Base-by-base conservation (phyloP, 306 rosid genomes). In the Oemleria cerasiformis region DNA sequence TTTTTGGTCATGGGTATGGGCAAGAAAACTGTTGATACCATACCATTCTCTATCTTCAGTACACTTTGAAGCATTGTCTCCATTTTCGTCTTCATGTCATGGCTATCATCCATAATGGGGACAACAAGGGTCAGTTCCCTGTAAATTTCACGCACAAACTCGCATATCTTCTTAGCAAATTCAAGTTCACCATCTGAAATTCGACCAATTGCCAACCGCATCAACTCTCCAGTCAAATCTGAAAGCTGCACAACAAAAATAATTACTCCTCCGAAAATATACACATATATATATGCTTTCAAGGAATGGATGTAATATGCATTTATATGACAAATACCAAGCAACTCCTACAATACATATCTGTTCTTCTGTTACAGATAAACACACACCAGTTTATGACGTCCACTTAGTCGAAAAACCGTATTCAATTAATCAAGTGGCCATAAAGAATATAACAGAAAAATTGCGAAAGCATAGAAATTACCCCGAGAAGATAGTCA, bases 41-140 rank as follows among this genome's bases (percentile, higher is more conserved):
- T 91, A 93, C 98, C 98, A 30, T 91, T 94, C 88, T 94, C 98
- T 74, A 94, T 94, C 86, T 94, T 94, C 79, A 84, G 87, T 56
- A 89, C 89, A 60, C 98, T 94, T 73, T 94, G 97, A 50, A 94
- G 96, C 95, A 94, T 94, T 55, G 71, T 68, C 43, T 94, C 97
- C 98, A 94, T 94, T 88, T 94, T 91, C 51, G 79, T 21, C 70
- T 87, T 89, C 96, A 94, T 91, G 73, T 91, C 98, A 47, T 75
- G 74, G 82, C 62, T 82, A 63, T 89, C 97, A 75, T 94, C 98
- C 97, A 94, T 89, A 66, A 68, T 45, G 21, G 98, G 98, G 21
- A 83, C 98, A 14, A 91, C 81, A 41, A 91, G 92, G 9, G 91
- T 83, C 75, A 91, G 95, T 81, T 91, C 94, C 80, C 97, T 84